Percentiles rank a stretch among this genome's conserved stretches.
These are phyloP conservation scores for Exophiala phaeomuriformis DNA, from an alignment of 2,329 filamentous ascomycete species.

Conservation along the genomic window DNA sequence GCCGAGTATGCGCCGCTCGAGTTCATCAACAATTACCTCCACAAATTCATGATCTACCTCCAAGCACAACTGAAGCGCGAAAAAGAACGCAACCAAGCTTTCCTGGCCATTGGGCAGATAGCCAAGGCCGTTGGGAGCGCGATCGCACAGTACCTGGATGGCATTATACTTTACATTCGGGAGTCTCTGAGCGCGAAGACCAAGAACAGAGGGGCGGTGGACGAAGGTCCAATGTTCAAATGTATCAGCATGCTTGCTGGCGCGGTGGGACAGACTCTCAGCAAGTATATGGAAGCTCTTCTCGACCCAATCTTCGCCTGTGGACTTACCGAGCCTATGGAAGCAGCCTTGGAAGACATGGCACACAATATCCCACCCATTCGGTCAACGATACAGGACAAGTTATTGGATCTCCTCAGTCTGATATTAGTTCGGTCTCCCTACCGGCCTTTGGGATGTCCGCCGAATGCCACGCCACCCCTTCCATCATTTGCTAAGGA, in stretches of 20 bases:
- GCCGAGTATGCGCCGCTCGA: constrained; percentile 88
- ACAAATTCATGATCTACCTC: constrained; percentile 95
- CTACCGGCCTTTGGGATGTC: constrained; percentile 86
- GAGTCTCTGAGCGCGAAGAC: constrained; percentile 50
- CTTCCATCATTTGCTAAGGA: constrained; percentile 82
- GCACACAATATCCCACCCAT: constrained; percentile 97
- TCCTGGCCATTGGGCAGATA: constrained; percentile 91
- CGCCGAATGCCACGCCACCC: constrained; percentile 72
- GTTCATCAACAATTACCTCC: constrained; percentile 78
- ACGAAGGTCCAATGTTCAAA: constrained; percentile 78
- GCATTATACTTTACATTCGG: constrained; percentile 85
- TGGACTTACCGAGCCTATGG: constrained; percentile 85
- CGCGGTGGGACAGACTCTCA: constrained; percentile 90
- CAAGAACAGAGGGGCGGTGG: constrained; percentile 47
- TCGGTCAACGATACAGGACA: constrained; percentile 85
- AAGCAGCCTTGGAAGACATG: constrained; percentile 95
- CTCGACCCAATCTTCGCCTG: constrained; percentile 96
- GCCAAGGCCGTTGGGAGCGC: constrained; percentile 93
- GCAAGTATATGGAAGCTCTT: constrained; percentile 95
- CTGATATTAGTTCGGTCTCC: constrained; percentile 85
- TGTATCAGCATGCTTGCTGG: constrained; percentile 95
- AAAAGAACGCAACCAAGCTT: constrained; percentile 88
- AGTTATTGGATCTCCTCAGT: constrained; percentile 88
- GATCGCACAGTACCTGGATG: constrained; percentile 90
- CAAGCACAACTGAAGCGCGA: constrained; percentile 91